Base-by-base conservation (phyloP, 1,284 basidiomycete species). In the Cutaneotrichosporon spelunceum region DNA sequence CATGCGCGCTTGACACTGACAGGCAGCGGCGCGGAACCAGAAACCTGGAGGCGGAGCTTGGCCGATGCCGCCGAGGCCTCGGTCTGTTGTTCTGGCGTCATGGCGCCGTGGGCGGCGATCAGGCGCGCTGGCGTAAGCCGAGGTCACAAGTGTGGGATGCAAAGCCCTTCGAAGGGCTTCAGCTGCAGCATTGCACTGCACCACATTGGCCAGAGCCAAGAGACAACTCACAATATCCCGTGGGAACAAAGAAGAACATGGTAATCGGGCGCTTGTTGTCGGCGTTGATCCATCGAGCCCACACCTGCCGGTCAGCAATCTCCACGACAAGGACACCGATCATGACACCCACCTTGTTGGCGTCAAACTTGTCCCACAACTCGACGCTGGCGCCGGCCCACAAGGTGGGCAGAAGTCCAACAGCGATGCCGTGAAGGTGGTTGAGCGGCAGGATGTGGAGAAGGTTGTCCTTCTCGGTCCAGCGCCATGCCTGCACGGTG, bases 371-470 rank as follows among this genome's bases (percentile, higher is more conserved):
- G 27, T 70, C 61, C 72, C 74, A 73, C 47, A 78, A 63, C 62
- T 78, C 76, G 8, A 73, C 70, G 1, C 68, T 69, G 0, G 75
- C 76, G n/a, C 76, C 76, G 14, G 72, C 70, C 67, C 72, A 78
- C 19, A 78, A 62, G 0, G 70, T 69, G 6, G 75, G 73, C 13
- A 75, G 66, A 10, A 78, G 69, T 2, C 72, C 75, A 23, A 77
- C 76, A 27, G 71, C 69, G 36, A 77, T 72, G 9, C 76, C 76
- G 60, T 77, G 75, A 19, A 77, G 69, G 62, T 76, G 74, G 59
- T 78, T 73, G 21, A 78, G 67, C 0, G 75, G 75, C 1, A 78
- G 69, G 39, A 70, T 62, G 55, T 74, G 72, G 10, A 72, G 66
- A 26, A 72, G 68, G 52, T 70, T 63, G 50, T 74, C 68, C 59